Percentiles rank a stretch among this genome's conserved stretches.
Evolutionary conservation across 2,329 filamentous ascomycete species (phyloP).

Genomic region (Truncatella angustata): DNA sequence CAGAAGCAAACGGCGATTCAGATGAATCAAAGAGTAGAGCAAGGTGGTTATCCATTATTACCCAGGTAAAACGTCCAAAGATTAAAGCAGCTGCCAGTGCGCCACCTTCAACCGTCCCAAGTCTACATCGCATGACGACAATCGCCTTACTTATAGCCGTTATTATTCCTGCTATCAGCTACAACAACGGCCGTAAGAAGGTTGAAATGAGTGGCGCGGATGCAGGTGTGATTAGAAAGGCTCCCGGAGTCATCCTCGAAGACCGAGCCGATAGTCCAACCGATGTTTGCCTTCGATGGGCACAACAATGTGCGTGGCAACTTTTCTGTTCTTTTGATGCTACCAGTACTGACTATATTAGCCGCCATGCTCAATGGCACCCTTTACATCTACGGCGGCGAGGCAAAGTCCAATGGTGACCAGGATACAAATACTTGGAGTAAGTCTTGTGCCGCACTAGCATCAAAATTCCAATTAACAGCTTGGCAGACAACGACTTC

Average conservation of each 20-base stretch:
- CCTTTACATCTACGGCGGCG: constrained; percentile 73
- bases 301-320: constrained; percentile 59
- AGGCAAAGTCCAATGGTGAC: constrained; percentile 53
- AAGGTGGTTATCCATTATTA: constrained; percentile 43
- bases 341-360: too few relatives aligned
- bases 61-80: constrained; percentile 37
- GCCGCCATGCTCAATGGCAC: constrained; percentile 71
- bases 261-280: constrained; percentile 47
- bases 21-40: constrained; percentile 18
- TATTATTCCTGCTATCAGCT: constrained; percentile 46
- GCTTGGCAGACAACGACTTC: constrained; percentile 64
- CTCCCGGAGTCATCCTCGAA: constrained; percentile 27
- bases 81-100: constrained; percentile 43
- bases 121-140: constrained; percentile 44
- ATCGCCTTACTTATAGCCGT: constrained; percentile 49
- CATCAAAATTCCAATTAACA: constrained; percentile 5
- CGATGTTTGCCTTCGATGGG: constrained; percentile 63
- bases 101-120: constrained; percentile 38
- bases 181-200: constrained; percentile 37
- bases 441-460: constrained; percentile 34
- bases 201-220: constrained; percentile 42
- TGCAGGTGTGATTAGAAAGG: constrained; percentile 42
- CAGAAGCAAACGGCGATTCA: constrained; percentile 12
- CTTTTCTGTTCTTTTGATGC: too few relatives aligned
- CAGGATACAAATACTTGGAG: constrained; percentile 69